A percentile compares a stretch with the other conserved stretches of the same genome.
Conservation (phyloP, 805 yeast genomes). For the Sugiyamaella mastotermitis region DNA sequence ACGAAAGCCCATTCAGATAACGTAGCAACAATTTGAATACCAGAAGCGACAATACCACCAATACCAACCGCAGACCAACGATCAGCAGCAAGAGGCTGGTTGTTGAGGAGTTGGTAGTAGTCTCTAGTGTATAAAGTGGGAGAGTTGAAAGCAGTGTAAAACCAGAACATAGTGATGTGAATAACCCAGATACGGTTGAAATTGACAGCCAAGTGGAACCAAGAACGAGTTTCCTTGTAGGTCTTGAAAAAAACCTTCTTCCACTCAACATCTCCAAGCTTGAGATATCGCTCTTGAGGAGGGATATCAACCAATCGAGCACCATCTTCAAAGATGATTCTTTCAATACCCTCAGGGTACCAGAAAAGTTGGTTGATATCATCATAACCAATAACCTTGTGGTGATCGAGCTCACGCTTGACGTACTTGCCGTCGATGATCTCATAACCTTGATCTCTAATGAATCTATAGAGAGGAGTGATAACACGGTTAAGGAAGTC, state of each 20-base stretch:
- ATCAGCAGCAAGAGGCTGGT: constrained; percentile 84
- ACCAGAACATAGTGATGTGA: constrained; percentile 87
- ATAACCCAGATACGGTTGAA: constrained; percentile 98
- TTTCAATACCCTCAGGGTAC: constrained; percentile 98
- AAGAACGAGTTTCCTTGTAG: constrained; percentile 90
- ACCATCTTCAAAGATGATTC: constrained; percentile 88
- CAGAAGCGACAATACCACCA: constrained; percentile 83
- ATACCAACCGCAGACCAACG: constrained; percentile 90
- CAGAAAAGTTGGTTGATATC: constrained; percentile 98
- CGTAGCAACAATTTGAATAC: constrained; percentile 82
- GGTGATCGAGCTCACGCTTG: constrained; percentile 66
- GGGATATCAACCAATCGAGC: constrained; percentile 87
- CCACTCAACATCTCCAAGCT: constrained; percentile 93
- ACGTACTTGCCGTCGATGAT: constrained; percentile 48
- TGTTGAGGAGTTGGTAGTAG: constrained; percentile 75
- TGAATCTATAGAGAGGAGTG: constrained; percentile 74
- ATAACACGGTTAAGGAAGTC: constrained; percentile 87
- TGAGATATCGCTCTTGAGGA: constrained; percentile 78
- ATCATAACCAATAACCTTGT: constrained; percentile 70
- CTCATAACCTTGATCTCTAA: constrained; percentile 64
- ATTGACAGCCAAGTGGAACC: constrained; percentile 93
- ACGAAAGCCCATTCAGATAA: constrained; percentile 91
- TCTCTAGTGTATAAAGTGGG: constrained; percentile 85
- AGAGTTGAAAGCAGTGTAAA: constrained; percentile 88
- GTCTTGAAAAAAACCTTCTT: constrained; percentile 88